Percentiles rank a stretch among this genome's conserved stretches.
phyloP scores from a whole-genome alignment of 2,329 filamentous ascomycete species.

The Penicillium frequentans region DNA sequence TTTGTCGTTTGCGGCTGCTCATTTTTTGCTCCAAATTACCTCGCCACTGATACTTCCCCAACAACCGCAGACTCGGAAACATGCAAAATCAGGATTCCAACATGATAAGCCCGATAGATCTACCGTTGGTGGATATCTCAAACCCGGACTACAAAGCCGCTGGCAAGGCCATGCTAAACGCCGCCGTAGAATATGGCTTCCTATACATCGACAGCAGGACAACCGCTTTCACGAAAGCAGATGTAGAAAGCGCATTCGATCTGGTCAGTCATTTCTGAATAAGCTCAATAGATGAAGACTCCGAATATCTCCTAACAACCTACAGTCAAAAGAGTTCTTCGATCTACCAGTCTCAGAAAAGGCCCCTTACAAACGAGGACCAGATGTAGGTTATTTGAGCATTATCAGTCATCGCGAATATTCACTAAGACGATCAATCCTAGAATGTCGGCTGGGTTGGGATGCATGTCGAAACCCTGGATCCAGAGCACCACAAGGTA shows the following conservation, averaged over 20 bases:
- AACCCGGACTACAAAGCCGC: background rate
- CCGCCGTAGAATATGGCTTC: constrained; percentile 3
- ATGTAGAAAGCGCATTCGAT: constrained; percentile 1
- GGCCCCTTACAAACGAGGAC: background rate
- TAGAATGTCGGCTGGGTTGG: constrained; percentile 9
- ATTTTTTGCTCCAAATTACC: background rate
- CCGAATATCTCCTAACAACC: background rate
- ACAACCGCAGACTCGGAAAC: background rate
- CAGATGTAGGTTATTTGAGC: background rate
- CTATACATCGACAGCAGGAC: constrained; percentile 8
- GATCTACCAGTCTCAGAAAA: background rate
- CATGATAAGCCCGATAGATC: background rate
- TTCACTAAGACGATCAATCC: background rate
- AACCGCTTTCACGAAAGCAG: background rate
- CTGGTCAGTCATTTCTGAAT: background rate
- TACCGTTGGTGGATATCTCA: constrained; percentile 7
- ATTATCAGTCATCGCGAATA: no score
- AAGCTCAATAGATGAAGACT: no score
- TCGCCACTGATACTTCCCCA: background rate
- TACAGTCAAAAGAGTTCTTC: constrained; percentile 6
- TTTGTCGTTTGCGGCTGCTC: background rate
- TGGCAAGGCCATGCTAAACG: constrained; percentile 3
- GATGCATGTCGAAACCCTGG: constrained; percentile 7
- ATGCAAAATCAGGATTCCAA: background rate
- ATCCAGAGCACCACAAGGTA: constrained; percentile 8